phyloP scores from a whole-genome alignment of 495 filamentous ascomycete species.

The Podospora anserina region DNA sequence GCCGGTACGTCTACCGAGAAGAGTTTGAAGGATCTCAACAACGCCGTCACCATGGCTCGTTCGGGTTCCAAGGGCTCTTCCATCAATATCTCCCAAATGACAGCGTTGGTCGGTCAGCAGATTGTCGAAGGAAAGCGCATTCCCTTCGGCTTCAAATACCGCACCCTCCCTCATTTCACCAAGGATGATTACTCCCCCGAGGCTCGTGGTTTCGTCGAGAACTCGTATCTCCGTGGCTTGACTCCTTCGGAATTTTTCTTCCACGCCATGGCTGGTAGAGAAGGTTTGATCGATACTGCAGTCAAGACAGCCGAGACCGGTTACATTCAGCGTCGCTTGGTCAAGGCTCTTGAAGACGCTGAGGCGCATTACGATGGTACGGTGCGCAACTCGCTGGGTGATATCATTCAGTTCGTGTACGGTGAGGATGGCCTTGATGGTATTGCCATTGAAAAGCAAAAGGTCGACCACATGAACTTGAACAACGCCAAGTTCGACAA shows the following conservation, averaged over 20 bases:
- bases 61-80: conserved; percentile 97
- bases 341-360: conserved; percentile 97
- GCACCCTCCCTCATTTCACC: conserved; percentile 94
- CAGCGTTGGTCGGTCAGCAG: conserved; percentile 92
- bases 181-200: conserved; percentile 98
- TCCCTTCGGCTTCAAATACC: conserved; percentile 98
- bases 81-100: conserved; percentile 99
- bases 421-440: conserved; percentile 96
- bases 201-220: conserved; percentile 96
- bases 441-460: conserved; percentile 84
- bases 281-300: conserved; percentile 98
- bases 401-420: conserved; percentile 96
- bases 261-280: conserved; percentile 99
- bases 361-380: conserved; percentile 98
- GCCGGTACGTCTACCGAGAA: conserved; percentile 88
- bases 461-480: conserved; percentile 77
- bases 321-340: conserved; percentile 96
- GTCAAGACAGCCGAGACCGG: conserved; percentile 99
- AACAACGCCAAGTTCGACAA: conserved; percentile 69
- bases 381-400: conserved; percentile 91
- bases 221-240: conserved; percentile 94
- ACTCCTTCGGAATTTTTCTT: conserved; percentile 98
- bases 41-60: conserved; percentile 89
- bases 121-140: conserved; percentile 98
- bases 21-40: conserved; percentile 91